These are phyloP conservation scores for Collybia nuda DNA, from an alignment of 768 basidiomycete species.

Conservation along the genomic window DNA sequence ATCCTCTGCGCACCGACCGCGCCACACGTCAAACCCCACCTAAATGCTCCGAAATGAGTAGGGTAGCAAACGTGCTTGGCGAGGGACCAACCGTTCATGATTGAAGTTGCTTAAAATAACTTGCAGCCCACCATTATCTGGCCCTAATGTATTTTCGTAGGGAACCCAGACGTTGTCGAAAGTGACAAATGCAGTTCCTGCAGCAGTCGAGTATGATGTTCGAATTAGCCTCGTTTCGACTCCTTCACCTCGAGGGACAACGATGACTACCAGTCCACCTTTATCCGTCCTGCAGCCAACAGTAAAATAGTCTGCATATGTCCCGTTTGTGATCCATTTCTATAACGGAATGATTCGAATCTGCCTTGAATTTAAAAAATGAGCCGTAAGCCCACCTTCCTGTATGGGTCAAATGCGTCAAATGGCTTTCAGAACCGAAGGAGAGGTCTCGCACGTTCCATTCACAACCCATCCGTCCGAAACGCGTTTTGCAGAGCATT, in stretches of 20 bases:
- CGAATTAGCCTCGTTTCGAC: constrained; percentile 71
- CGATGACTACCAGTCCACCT: constrained; percentile 24
- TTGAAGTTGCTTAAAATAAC: constrained; percentile 72
- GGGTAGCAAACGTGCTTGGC: background rate
- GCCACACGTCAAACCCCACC: constrained; percentile 15
- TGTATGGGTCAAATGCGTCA: constrained; percentile 2
- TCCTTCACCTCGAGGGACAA: constrained; percentile 45
- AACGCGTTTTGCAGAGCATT: constrained; percentile 69
- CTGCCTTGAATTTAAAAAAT: background rate
- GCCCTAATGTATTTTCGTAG: constrained; percentile 65
- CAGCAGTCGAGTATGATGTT: constrained; percentile 47
- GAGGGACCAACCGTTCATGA: constrained; percentile 83
- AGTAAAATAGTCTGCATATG: constrained; percentile 70
- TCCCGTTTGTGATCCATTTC: constrained; percentile 85
- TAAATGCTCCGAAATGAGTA: background rate
- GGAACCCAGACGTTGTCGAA: constrained; percentile 67
- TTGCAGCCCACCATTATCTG: constrained; percentile 52
- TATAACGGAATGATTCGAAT: constrained; percentile 5
- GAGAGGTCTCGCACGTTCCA: constrained; percentile 57
- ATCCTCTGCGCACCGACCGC: constrained; percentile 39
- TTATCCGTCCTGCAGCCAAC: constrained; percentile 59
- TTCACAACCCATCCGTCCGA: constrained; percentile 78
- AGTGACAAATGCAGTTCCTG: constrained; percentile 60
- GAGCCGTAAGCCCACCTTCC: constrained; percentile 49
- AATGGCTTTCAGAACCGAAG: background rate